Conservation (phyloP, 2,329 filamentous ascomycete species). For the Alternaria tenuissima region DNA sequence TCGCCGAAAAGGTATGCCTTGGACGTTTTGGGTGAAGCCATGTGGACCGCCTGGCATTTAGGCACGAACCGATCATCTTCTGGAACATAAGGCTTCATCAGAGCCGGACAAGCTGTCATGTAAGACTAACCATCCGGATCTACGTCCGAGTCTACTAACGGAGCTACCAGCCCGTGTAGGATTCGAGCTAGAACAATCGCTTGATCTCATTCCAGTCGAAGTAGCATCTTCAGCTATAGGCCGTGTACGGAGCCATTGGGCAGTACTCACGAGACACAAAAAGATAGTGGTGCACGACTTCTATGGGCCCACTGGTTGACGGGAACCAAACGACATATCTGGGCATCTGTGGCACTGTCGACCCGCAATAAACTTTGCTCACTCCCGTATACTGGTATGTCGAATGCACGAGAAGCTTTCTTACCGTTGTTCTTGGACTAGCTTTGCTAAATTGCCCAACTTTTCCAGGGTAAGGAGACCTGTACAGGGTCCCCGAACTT, state of each 20-base stretch:
- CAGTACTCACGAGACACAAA: conserved; percentile 29
- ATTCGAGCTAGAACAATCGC: conserved; percentile 27
- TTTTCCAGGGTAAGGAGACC: conserved; percentile 9
- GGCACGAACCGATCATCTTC: conserved; percentile 26
- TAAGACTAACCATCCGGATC: conserved; percentile 38
- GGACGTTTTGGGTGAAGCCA: conserved; percentile 27
- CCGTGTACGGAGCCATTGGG: conserved; percentile 28
- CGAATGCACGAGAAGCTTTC: not conserved
- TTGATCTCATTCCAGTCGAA: conserved; percentile 24
- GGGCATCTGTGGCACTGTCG: conserved; percentile 32
- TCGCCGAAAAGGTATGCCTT: conserved; percentile 28
- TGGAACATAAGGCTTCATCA: conserved; percentile 27
- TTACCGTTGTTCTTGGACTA: conserved; percentile 9
- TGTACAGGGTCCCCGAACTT: conserved; percentile 17
- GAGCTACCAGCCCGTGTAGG: conserved; percentile 28
- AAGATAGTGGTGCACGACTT: conserved; percentile 26
- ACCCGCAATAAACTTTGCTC: conserved; percentile 31
- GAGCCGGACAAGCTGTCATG: conserved; percentile 23
- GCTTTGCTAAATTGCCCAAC: conserved; percentile 19
- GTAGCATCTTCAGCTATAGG: conserved; percentile 15
- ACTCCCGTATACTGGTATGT: conserved; percentile 9
- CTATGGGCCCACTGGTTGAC: conserved; percentile 30
- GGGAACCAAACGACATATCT: conserved; percentile 24
- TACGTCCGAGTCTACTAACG: conserved; percentile 37
- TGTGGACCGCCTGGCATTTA: conserved; percentile 19